Base-by-base conservation (phyloP, 257 asterid species). In the Cruciata laevipes region DNA sequence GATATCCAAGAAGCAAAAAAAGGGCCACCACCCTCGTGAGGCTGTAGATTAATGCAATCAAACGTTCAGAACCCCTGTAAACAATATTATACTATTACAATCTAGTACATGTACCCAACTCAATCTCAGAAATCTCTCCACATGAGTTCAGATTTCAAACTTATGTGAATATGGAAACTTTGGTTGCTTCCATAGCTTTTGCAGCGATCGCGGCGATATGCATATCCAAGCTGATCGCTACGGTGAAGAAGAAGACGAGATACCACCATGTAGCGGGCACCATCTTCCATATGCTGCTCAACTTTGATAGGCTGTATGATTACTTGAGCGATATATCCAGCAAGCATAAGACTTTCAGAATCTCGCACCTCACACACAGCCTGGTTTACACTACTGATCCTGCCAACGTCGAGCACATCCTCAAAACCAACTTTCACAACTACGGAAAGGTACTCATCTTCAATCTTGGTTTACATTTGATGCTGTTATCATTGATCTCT, bases 341-440 rank as follows among this genome's bases (percentile, higher is more conserved):
- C 66, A 83, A 71, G 65, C 60, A 81, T 79, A 66, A 70, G 66
- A 80, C 90, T 51, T 88, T 75, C 83, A 71, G 90, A 30, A 74
- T 88, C n/a, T 73, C 85, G 5, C 74, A 77, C 57, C 80, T 70
- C 10, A 81, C 74, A 55, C 77, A 76, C 59, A 56, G 60, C 37
- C 85, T 77, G 42, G 73, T 85, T 25, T 88, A 53, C 82, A 88
- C 95, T 62, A 80, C 83, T 3, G 92, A 88, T 68, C 92, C 89
- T 23, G 89, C 77, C 0, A 85, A 78, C 32, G 74, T 87, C 6
- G 95, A 85, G 79, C 79, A 85, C 69, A 75, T 88, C 61, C 91
- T 86, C 73, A 86, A 86, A 61, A 77, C 90, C 0, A 88, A 86
- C 37, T 86, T 88, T 47, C 37, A 78, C 0, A 86, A 86, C 72